Base-by-base conservation (phyloP, 495 filamentous ascomycete species). In the Tuber borchii region DNA sequence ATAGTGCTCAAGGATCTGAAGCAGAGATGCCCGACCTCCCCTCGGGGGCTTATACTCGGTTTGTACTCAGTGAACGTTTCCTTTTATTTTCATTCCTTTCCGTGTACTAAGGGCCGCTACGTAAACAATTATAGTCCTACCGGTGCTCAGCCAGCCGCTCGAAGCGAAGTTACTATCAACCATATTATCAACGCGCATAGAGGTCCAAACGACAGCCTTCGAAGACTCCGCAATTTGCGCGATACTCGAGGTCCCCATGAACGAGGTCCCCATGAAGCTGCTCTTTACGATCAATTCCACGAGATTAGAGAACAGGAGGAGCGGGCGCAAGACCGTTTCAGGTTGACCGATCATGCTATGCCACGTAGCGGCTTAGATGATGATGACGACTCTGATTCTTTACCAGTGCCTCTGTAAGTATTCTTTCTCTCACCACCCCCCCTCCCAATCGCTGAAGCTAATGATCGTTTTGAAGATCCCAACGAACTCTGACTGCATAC, bases 281-380 rank as follows among this genome's bases (percentile, higher is more conserved):
- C 56, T 34, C 56, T 65, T 26, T 65, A 65, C 19, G 56, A 65
- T 16, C 56, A 65, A 34, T 31, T 65, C 26, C 56, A 26, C 26
- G 56, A n/a, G 14, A 31, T 65, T 65, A n/a, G 56, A 10, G 56
- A 65, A 65, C 26, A 14, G 26, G 56, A 31, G 56, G 56, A 65
- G 56, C 56, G 26, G 56, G 26, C 10, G 16, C 56, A 17, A 1
- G 56, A 65, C 9, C 56, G 56, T 65, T 12, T 65, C 5, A 65
- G 56, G 56, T 65, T 12, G 56, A 19, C 56, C 34, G 56, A 65
- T 8, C 56, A 65, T 4, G 4, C 3, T 34, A 65, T 65, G 56
- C 56, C 56, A 65, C 56, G 56, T 65, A 65, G 26, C 26, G 56
- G 56, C 26, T 34, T 65, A 34, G 56, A 65, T 65, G 56, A 65